Conservation (phyloP, 148 eudicot genomes). For the Fallopia convolvulus region DNA sequence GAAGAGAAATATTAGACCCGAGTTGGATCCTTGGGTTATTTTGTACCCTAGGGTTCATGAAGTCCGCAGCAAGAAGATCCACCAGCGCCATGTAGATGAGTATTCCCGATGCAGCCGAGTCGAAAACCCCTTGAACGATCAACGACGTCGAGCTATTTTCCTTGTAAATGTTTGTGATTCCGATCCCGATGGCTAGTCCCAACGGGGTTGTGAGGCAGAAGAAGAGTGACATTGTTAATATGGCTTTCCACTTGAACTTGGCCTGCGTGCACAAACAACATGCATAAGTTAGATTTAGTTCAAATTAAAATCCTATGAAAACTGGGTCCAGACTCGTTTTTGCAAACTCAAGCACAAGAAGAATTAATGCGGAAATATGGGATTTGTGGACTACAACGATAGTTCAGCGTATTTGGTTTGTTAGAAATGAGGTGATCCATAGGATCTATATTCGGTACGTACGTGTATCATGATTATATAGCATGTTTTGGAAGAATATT, state of each 20-base stretch:
- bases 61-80: slow-evolving; percentile 64
- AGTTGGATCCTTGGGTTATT: slow-evolving; percentile 40
- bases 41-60: slow-evolving; percentile 62
- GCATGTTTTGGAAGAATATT: too few relatives aligned
- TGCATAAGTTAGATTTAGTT: too few relatives aligned
- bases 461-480: too few relatives aligned
- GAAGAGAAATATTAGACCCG: slow-evolving; percentile 43
- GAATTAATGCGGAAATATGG: too few relatives aligned
- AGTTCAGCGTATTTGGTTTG: too few relatives aligned
- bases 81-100: slow-evolving; percentile 71
- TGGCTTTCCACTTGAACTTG: slow-evolving; percentile 39
- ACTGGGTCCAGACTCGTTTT: too few relatives aligned
- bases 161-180: slow-evolving; percentile 35
- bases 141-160: slow-evolving; percentile 39
- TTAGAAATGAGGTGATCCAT: too few relatives aligned
- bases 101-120: slow-evolving; percentile 58
- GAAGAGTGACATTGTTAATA: slow-evolving; percentile 43
- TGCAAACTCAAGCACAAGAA: too few relatives aligned
- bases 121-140: slow-evolving; percentile 51
- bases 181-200: slow-evolving; percentile 50
- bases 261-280: slow-evolving; percentile 23
- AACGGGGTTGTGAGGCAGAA: slow-evolving; percentile 64
- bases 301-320: too few relatives aligned
- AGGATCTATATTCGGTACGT: too few relatives aligned
- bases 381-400: too few relatives aligned